Percentiles rank a stretch among this genome's conserved stretches.
Evolutionary conservation across 1,284 basidiomycete species (phyloP).

Genomic region (Gastroboletus turbinatus): DNA sequence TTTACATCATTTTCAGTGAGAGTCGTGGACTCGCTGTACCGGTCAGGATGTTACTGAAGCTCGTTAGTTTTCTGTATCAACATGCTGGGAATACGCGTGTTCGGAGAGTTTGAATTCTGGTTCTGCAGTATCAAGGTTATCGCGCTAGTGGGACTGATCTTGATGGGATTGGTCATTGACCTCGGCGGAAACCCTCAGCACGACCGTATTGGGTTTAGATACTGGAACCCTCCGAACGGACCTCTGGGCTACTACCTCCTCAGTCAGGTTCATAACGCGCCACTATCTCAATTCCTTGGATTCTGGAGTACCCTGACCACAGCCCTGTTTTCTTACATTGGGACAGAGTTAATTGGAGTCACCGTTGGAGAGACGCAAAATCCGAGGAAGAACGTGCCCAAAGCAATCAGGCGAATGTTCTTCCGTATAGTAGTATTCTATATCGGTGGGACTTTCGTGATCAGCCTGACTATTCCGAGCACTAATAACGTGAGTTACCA

Average conservation of each 20-base stretch:
- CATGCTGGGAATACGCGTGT: conserved; percentile 29
- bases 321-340: conserved; percentile 47
- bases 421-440: conserved; percentile 57
- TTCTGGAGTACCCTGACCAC: conserved; percentile 29
- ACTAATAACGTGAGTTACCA: conserved; percentile 33
- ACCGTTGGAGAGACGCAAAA: conserved; percentile 46
- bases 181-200: conserved; percentile 23
- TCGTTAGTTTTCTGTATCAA: conserved; percentile 33
- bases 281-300: conserved; percentile 20
- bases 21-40: background rate
- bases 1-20: conserved; percentile 18
- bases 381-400: conserved; percentile 34
- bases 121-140: conserved; percentile 39
- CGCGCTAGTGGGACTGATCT: conserved; percentile 37
- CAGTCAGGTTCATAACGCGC: conserved; percentile 23
- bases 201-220: conserved; percentile 28
- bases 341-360: conserved; percentile 55
- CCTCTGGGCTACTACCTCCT: conserved; percentile 21
- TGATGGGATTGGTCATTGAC: conserved; percentile 35
- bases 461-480: conserved; percentile 50
- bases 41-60: background rate
- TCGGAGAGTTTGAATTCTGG: conserved; percentile 40
- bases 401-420: conserved; percentile 48
- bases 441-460: conserved; percentile 50
- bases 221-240: conserved; percentile 20